Base-by-base conservation (phyloP, 257 asterid species). In the Plectranthus barbatus region DNA sequence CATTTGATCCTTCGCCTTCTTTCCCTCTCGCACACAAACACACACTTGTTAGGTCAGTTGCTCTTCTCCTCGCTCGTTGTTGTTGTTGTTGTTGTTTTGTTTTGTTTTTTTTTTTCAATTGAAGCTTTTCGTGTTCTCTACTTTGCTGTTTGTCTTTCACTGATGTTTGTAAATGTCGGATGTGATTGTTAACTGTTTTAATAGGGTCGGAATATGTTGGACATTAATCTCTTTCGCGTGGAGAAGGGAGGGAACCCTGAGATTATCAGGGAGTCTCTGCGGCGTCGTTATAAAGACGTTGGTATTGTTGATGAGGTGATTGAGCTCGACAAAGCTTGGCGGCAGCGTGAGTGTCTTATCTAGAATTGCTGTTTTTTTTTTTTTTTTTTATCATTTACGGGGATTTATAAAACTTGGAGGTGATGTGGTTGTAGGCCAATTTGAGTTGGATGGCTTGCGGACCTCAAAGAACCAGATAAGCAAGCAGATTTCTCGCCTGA, bases 241-340 rank as follows among this genome's bases (percentile, higher is more conserved):
- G 96, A 86, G 64, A 91, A 91, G 69, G 96, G 95, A 6, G 85
- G 91, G 41, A 73, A 90, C 66, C 96, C 96, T 5, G 94, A 87
- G 72, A 77, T 79, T 61, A 81, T 90, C 3, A 73, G 95, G 67
- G 97, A 90, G 71, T 93, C 96, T 13, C 95, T 83, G 61, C 84
- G 95, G 20, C 96, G 97, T 33, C 96, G 96, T 48, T 90, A 70
- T 60, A 86, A 83, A 17, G 66, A 81, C 29, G 88, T 76, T 6
- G 66, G 24, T 53, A 76, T 87, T 17, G 95, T 93, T 12, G 96
- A 93, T 67, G 85, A 90, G 79, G 93, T 93, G 71, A 87, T 91
- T 58, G 71, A 62, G 26, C 95, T 91, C 6, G 98, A 91, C 81
- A 74, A 53, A 76, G 76, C 61, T 72, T 90, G 96, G 96, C 81